Evolutionary conservation across 2,329 filamentous ascomycete species (phyloP).

Genomic region (Aspergillus oerlinghausenensis): DNA sequence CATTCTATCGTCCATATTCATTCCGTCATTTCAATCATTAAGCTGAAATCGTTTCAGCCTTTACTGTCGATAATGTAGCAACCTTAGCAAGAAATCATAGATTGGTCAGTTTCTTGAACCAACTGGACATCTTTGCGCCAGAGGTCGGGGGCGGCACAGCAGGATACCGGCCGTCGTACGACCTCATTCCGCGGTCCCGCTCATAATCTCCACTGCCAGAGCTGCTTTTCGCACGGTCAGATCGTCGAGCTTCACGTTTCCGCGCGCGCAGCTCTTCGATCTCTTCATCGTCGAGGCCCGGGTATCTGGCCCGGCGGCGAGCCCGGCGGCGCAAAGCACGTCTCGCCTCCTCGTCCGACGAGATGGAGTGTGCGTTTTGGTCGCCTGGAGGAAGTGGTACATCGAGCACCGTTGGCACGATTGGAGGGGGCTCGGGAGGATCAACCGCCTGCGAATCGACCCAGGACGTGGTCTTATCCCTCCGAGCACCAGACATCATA

Average conservation of each 20-base stretch:
- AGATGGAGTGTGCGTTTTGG: constrained; percentile 32
- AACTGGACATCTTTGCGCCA: constrained; percentile 35
- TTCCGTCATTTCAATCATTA: constrained; percentile 10
- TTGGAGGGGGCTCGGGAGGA: constrained; percentile 44
- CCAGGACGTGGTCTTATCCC: constrained; percentile 49
- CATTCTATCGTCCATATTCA: constrained; percentile 5
- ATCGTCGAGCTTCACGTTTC: constrained; percentile 26
- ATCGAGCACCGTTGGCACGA: constrained; percentile 45
- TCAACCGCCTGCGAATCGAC: constrained; percentile 45
- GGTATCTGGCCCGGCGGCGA: constrained; percentile 38
- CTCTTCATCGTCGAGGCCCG: constrained; percentile 37
- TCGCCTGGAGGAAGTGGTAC: constrained; percentile 28
- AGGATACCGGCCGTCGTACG: constrained; percentile 24
- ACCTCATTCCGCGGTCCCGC: constrained; percentile 29
- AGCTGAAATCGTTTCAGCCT: constrained; percentile 3
- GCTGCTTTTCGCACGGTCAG: constrained; percentile 35
- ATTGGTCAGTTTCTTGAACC: constrained; percentile 42
- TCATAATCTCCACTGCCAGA: constrained; percentile 39
- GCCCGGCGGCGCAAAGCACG: constrained; percentile 35
- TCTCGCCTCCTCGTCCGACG: constrained; percentile 41
- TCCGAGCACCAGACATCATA: constrained; percentile 33
- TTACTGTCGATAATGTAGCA: constrained; percentile 1
- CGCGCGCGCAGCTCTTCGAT: constrained; percentile 33
- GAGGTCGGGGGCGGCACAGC: constrained; percentile 18
- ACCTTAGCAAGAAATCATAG: constrained; percentile 16